Evolutionary conservation across 208 protist species (phyloP), one percentile per base, ranked within the genome.

Genomic region (Wallacemonas sp.): DNA sequence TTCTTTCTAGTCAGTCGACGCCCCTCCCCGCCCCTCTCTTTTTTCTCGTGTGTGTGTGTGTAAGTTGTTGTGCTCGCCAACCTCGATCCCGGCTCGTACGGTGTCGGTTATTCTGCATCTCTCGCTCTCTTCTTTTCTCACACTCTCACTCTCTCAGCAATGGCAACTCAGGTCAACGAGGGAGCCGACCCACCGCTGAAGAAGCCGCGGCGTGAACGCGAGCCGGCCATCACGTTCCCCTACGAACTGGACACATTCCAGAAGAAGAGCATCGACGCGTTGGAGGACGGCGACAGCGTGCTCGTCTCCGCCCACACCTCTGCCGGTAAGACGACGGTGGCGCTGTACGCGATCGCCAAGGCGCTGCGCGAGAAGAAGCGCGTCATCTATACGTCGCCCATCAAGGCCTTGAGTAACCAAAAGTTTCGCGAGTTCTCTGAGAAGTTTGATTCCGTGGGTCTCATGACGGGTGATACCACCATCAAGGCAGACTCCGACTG

Each of bases 331-430:
- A 99, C 99, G 9, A 99, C 99, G 2, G 97, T 99, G 24, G 99
- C 99, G 11, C 90, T 99, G 61, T 99, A 99, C 78, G 98, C 98
- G 39, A 99, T 99, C 75, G 99, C 98, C 1, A 98, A 99, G 83
- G 87, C 96, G 24, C 80, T 99, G 33, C 84, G 94, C 5, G 95
- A 98, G 63, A 97, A 98, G 64, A 98, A 99, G 82, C 97, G 99
- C 12, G 98, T 99, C 17, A 98, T 99, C 47, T 99, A 99, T 85
- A 99, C 99, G 34, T 99, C 98, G 3, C 99, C 99, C 29, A 99
- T 99, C 78, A 99, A 99, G 68, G 99, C 99, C 0, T 88, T 99
- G 0, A 98, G 90, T 29, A 99, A 99, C 81, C 99, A 99, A 75
- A 99, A 99, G 78, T 99, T 98, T 75, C 81, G 98, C 56, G 99